Base-by-base conservation (phyloP, 148 eudicot species). In the Heliamphora exappendiculata region DNA sequence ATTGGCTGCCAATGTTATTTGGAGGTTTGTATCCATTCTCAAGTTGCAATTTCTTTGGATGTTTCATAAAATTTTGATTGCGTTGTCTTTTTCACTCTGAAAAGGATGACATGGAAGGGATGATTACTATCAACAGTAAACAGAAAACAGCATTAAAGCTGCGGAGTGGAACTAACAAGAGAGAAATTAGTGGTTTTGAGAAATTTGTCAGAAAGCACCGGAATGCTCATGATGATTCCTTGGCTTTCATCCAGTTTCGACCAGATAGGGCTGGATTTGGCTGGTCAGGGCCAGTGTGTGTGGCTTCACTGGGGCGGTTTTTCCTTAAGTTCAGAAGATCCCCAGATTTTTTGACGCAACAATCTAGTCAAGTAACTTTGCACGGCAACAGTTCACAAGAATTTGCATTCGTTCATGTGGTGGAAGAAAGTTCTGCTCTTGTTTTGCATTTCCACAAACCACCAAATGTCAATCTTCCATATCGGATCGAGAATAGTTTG, bases 261-360 rank as follows among this genome's bases (percentile, higher is more conserved):
- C 90, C 82, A 33, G 76, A 83, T 81, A 85, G 78, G 75, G 78
- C 84, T 67, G 83, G 84, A 58, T 70, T 86, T 73, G 86, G 84
- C 76, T 96, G 99, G 99, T 96, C 99, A 31, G 99, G 99, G 75
- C 99, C 99, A 63, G 87, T 96, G 51, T 93, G 99, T 81, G 91
- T 96, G 75, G 91, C 99, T 77, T 91, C 99, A 74, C 80, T 96
- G 42, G 99, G 99, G 70, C 87, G 86, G 6, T 96, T 96, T 82
- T 96, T 96, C 67, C 79, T 96, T 54, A 96, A 91, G 81, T 96
- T 96, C 76, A 85, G 75, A 81, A 84, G 88, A 78, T 79, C 83
- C 71, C 50, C 71, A 53, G 83, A 84, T 60, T 70, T 72, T 65
- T 22, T 82, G 75, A 81, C 17, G 58, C 75, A 79, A 70, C 81